phyloP scores from a whole-genome alignment of 305 asterid species.

The Rubia peregrina region DNA sequence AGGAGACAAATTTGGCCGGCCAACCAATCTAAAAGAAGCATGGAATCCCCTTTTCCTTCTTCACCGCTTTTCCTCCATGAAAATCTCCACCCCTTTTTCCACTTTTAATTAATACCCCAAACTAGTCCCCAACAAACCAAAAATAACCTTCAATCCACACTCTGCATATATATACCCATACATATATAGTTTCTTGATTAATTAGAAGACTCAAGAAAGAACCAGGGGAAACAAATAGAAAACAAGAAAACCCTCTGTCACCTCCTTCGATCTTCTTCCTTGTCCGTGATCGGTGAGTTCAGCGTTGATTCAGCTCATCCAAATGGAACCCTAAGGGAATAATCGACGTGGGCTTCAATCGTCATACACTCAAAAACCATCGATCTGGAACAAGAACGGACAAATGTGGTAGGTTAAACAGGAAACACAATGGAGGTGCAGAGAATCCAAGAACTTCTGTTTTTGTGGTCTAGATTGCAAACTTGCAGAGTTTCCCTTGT shows the following conservation, averaged over 20 bases:
- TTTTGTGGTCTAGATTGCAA: conserved; percentile 23
- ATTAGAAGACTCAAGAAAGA: not conserved
- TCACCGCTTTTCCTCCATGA: conserved; percentile 10
- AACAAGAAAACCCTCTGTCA: not conserved
- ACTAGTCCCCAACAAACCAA: not conserved
- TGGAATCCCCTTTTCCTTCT: not conserved
- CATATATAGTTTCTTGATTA: not conserved
- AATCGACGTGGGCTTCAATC: conserved; percentile 7
- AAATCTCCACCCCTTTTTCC: conserved; percentile 10
- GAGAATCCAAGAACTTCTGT: conserved; percentile 28
- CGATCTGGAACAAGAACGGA: conserved; percentile 20
- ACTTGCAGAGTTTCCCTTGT: conserved; percentile 32
- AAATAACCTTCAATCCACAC: not conserved
- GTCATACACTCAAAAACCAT: conserved; percentile 4
- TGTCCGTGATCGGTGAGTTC: conserved; percentile 8
- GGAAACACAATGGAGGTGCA: conserved; percentile 33
- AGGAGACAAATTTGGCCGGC: conserved; percentile 12
- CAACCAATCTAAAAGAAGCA: conserved; percentile 11
- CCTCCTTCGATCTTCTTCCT: conserved; percentile 10
- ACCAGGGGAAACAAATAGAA: not conserved
- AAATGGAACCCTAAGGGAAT: not conserved
- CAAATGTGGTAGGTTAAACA: conserved; percentile 12
- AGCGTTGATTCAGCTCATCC: conserved; percentile 13
- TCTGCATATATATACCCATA: not conserved
- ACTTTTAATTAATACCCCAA: not conserved